Base-by-base conservation (phyloP, 495 filamentous ascomycete species). In the Aspergillus campestris region DNA sequence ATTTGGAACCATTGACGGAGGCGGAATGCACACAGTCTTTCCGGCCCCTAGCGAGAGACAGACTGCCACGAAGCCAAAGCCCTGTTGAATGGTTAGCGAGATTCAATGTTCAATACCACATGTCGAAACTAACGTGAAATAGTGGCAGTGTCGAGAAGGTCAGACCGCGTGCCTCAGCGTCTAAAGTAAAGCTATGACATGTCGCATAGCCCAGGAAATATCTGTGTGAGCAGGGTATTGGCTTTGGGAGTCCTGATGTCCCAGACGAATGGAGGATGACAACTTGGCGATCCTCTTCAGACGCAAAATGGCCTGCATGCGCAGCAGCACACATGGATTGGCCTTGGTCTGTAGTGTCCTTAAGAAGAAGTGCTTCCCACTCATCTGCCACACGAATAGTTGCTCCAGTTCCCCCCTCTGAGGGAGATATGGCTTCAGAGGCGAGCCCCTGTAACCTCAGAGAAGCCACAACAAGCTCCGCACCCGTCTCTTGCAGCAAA, bases 221-320 rank as follows among this genome's bases (percentile, higher is more conserved):
- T 34, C 63, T 56, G 49, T 73, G 71, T 2, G 69, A 45, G 31
- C 58, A 59, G 43, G 48, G 59, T 12, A 74, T 72, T 14, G 71
- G 62, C 44, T 73, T 74, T 10, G 71, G 68, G 12, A 74, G 48
- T 8, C 71, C 71, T 2, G 71, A 72, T 12, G 67, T 73, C 1
- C 71, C 71, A 5, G 66, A 70, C 11, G 66, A 70, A 40, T 75
- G 70, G 27, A 75, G 55, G 27, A 75, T 70, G 10, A 75, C 35
- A 8, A 70, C 68, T 12, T 61, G 50, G 1, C 58, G 49, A 42
- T 71, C 67, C 37, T 32, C 49, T 41, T 66, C 60, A 6, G 34
- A 38, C 28, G 40, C 13, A 28, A 44, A 40, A 31, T 49, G 42
- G 34, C 31, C 38, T 12, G 12, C 13, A 30, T 28, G 42, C n/a